Conservation (phyloP, 2,329 filamentous ascomycete genomes). For the Colletotrichum tropicicola region DNA sequence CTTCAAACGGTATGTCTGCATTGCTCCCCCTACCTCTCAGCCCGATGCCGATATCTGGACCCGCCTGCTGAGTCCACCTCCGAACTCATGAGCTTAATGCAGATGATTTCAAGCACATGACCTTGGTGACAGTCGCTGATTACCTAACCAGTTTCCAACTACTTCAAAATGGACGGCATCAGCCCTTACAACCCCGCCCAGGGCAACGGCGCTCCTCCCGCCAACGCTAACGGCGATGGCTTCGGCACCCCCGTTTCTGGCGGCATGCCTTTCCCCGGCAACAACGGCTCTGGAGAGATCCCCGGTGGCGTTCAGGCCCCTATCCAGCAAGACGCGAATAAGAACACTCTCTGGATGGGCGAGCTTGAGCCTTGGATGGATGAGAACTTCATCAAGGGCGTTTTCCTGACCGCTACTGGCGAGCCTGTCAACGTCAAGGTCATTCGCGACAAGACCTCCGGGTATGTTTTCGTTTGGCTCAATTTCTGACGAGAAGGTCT, state of each 20-base stretch:
- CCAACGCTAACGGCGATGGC: conserved; percentile 47
- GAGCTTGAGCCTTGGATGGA: conserved; percentile 99
- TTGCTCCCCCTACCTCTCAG: neutral
- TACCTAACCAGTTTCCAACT: neutral
- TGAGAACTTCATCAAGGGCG: conserved; percentile 96
- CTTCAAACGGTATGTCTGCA: neutral
- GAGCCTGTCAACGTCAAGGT: conserved; percentile 99
- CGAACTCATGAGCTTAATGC: too few relatives aligned
- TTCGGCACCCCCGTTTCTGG: conserved; percentile 42
- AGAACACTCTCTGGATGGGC: conserved; percentile 85
- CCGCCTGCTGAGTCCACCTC: neutral
- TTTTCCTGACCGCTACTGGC: conserved; percentile 88
- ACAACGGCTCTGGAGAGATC: conserved; percentile 44
- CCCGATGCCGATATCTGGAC: neutral
- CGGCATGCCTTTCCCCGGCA: conserved; percentile 42
- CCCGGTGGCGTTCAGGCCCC: conserved; percentile 30
- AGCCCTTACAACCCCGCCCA: conserved; percentile 40
- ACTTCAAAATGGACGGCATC: conserved; percentile 42
- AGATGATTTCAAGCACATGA: too few relatives aligned
- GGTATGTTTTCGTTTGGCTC: conserved; percentile 62
- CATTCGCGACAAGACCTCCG: conserved; percentile 98
- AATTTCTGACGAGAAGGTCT: conserved; percentile 28
- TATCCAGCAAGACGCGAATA: conserved; percentile 55
- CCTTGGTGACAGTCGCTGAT: too few relatives aligned
- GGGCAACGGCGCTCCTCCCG: conserved; percentile 45